These are phyloP conservation scores for Parathielavia appendiculata DNA, from an alignment of 495 filamentous ascomycete genomes.

Conservation along the genomic window DNA sequence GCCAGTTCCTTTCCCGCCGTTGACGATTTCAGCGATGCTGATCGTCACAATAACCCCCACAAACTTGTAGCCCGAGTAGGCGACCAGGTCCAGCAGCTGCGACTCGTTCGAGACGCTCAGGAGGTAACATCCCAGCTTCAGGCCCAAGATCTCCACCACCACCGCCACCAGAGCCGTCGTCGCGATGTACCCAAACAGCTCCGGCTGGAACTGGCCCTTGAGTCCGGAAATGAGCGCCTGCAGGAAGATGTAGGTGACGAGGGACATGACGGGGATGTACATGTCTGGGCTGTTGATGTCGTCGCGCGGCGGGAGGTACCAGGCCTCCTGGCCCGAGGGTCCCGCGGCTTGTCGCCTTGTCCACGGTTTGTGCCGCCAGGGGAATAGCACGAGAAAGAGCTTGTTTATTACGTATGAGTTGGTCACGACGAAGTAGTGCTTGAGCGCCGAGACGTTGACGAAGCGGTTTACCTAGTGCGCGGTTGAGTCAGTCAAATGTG, in stretches of 20 bases:
- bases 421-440: slow-evolving; percentile 96
- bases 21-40: slow-evolving; percentile 68
- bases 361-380: slow-evolving; percentile 96
- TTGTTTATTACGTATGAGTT: slow-evolving; percentile 86
- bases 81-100: slow-evolving; percentile 86
- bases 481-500: neutral
- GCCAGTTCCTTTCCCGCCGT: slow-evolving; percentile 69
- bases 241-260: slow-evolving; percentile 95
- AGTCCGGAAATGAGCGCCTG: slow-evolving; percentile 85
- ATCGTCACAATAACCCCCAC: slow-evolving; percentile 90
- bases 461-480: slow-evolving; percentile 75
- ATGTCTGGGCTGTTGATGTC: slow-evolving; percentile 98
- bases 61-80: slow-evolving; percentile 98
- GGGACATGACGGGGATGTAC: slow-evolving; percentile 94
- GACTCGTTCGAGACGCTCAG: slow-evolving; percentile 80
- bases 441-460: slow-evolving; percentile 85
- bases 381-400: slow-evolving; percentile 85
- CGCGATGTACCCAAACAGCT: slow-evolving; percentile 83
- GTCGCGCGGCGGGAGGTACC: slow-evolving; percentile 91
- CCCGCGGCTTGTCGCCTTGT: slow-evolving; percentile 64
- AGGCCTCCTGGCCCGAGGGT: slow-evolving; percentile 66
- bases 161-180: slow-evolving; percentile 77
- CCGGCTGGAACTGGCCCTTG: slow-evolving; percentile 88
- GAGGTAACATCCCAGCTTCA: slow-evolving; percentile 92
- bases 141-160: slow-evolving; percentile 74